phyloP scores from a whole-genome alignment of 345 rosid species.

The Acer saccharum region DNA sequence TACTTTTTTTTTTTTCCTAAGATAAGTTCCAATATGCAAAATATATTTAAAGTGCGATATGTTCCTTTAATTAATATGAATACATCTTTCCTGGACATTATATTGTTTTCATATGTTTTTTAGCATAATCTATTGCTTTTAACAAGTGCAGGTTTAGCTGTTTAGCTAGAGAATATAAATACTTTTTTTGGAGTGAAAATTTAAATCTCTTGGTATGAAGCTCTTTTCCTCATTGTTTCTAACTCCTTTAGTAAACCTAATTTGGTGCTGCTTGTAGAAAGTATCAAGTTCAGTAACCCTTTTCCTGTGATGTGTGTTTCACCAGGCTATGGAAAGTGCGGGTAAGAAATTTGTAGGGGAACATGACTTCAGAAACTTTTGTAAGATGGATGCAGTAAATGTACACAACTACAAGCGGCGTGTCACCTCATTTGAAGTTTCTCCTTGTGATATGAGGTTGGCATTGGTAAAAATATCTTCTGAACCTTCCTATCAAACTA shows the following conservation, averaged over 20 bases:
- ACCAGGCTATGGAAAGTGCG: slow-evolving; percentile 80
- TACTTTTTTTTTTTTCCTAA: not conserved
- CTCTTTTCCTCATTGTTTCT: slow-evolving; percentile 8
- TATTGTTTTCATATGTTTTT: not conserved
- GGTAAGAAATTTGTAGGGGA: slow-evolving; percentile 83
- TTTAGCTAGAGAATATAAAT: slow-evolving; percentile 76
- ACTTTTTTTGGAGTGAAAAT: slow-evolving; percentile 75
- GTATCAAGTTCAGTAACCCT: slow-evolving; percentile 13
- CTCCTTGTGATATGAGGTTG: slow-evolving; percentile 70
- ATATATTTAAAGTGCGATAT: not conserved
- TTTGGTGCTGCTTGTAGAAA: slow-evolving; percentile 12
- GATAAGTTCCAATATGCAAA: slow-evolving; percentile 11
- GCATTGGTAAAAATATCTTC: slow-evolving; percentile 26
- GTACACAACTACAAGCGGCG: slow-evolving; percentile 74
- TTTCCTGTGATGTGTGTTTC: slow-evolving; percentile 21
- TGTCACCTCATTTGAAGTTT: slow-evolving; percentile 63
- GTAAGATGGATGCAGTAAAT: slow-evolving; percentile 95
- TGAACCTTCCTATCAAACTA: slow-evolving; percentile 5
- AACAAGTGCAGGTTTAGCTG: slow-evolving; percentile 76
- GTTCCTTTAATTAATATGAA: not conserved
- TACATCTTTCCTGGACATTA: not conserved
- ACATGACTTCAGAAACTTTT: slow-evolving; percentile 91
- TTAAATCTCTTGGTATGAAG: slow-evolving; percentile 61
- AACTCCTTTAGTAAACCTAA: not conserved
- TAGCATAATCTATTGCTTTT: slow-evolving; percentile 19